Percentiles rank a stretch among this genome's conserved stretches.
Evolutionary conservation across 2,329 filamentous ascomycete genomes (phyloP).

Genomic region (Colletotrichum tofieldiae): DNA sequence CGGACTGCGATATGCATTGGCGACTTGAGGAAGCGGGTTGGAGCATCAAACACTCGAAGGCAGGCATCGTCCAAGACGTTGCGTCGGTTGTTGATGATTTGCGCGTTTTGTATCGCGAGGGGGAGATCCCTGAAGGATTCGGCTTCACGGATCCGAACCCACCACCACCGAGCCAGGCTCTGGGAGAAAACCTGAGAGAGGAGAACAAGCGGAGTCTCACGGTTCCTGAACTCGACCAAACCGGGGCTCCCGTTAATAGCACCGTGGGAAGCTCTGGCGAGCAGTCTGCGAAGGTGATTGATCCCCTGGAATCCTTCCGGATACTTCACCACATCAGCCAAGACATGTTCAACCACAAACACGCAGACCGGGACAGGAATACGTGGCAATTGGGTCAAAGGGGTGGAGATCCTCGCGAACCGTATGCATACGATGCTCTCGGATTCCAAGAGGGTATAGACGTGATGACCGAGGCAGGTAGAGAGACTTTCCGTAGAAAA

Average conservation of each 20-base stretch:
- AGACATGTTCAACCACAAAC: slow-evolving; percentile 61
- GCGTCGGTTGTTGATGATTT: slow-evolving; percentile 63
- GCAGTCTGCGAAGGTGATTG: background rate
- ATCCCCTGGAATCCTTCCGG: slow-evolving; percentile 32
- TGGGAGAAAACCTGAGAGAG: background rate
- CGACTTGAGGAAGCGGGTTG: slow-evolving; percentile 63
- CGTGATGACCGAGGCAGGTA: slow-evolving; percentile 62
- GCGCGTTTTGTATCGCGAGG: slow-evolving; percentile 61
- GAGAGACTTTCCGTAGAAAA: slow-evolving; percentile 58
- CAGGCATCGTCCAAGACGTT: slow-evolving; percentile 63
- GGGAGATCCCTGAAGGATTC: slow-evolving; percentile 48
- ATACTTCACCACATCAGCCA: slow-evolving; percentile 45
- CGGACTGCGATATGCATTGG: slow-evolving; percentile 70
- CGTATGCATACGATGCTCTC: slow-evolving; percentile 64
- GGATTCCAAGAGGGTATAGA: slow-evolving; percentile 62
- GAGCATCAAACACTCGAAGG: slow-evolving; percentile 55
- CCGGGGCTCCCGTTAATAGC: background rate
- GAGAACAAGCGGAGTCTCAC: background rate
- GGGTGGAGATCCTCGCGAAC: slow-evolving; percentile 65
- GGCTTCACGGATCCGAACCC: slow-evolving; percentile 58
- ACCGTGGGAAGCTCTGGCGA: background rate
- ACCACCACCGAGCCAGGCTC: slow-evolving; percentile 40
- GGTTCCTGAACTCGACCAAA: slow-evolving; percentile 6
- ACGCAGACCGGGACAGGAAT: slow-evolving; percentile 59
- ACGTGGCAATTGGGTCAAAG: slow-evolving; percentile 68